phyloP scores from a whole-genome alignment of 2,329 filamentous ascomycete genomes.

The Trichocomaceae sp. region DNA sequence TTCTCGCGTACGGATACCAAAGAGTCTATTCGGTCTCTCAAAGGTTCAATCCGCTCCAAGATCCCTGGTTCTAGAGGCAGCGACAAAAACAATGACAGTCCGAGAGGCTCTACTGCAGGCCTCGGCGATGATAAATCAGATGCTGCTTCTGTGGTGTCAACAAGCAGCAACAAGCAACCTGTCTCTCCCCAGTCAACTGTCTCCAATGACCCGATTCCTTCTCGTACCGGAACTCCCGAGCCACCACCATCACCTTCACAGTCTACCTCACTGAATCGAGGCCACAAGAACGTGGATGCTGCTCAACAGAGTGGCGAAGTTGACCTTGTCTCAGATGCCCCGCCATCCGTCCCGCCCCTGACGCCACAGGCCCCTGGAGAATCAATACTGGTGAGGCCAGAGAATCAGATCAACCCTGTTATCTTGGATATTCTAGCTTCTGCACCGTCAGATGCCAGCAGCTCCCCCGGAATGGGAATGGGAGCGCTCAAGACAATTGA shows the following conservation, averaged over 20 bases:
- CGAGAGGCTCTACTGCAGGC: conserved; percentile 63
- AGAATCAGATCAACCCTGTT: conserved; percentile 59
- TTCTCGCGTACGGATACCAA: conserved; percentile 90
- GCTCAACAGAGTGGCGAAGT: conserved; percentile 86
- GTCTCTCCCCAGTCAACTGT: conserved; percentile 27
- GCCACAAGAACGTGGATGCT: conserved; percentile 69
- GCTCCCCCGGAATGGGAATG: conserved; percentile 66
- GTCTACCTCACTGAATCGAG: conserved; percentile 63
- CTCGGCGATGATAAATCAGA: conserved; percentile 60
- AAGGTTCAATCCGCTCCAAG: conserved; percentile 75
- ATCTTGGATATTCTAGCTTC: conserved; percentile 49
- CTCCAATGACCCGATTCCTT: conserved; percentile 42
- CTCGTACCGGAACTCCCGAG: conserved; percentile 46
- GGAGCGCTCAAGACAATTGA: conserved; percentile 87
- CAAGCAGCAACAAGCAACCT: conserved; percentile 45
- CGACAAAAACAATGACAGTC: conserved; percentile 60
- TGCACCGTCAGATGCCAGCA: conserved; percentile 34
- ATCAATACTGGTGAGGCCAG: conserved; percentile 81
- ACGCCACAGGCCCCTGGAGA: conserved; percentile 67
- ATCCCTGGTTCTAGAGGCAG: conserved; percentile 56
- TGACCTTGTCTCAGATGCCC: conserved; percentile 86
- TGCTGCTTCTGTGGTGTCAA: conserved; percentile 66
- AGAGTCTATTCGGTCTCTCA: conserved; percentile 81
- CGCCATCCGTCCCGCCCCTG: conserved; percentile 57
- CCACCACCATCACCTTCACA: conserved; percentile 83